phyloP scores from a whole-genome alignment of 192 early-diverging fungal species.

The Pilobolus umbonatus region DNA sequence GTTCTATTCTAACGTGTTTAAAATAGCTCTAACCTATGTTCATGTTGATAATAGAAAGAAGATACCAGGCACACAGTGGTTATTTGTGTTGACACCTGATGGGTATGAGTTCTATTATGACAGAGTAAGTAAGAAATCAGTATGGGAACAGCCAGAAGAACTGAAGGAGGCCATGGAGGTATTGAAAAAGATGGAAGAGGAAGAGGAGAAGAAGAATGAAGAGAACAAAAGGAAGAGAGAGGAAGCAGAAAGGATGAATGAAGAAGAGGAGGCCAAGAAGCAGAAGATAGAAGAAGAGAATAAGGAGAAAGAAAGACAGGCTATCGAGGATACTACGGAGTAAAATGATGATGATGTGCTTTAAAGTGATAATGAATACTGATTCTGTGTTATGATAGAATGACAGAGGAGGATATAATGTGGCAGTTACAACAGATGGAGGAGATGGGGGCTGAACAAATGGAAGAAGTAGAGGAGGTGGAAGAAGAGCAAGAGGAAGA shows the following conservation, averaged over 20 bases:
- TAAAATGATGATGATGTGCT: slow-evolving; percentile 6
- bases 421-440: slow-evolving; percentile 53
- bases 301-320: slow-evolving; percentile 20
- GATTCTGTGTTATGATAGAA: slow-evolving; percentile 38
- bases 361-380: slow-evolving; percentile 14
- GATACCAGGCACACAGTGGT: slow-evolving; percentile 68
- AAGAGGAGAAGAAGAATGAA: slow-evolving; percentile 25
- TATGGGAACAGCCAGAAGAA: slow-evolving; percentile 56
- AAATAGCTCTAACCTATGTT: background rate
- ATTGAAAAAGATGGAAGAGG: slow-evolving; percentile 32
- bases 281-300: slow-evolving; percentile 14
- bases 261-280: slow-evolving; percentile 16
- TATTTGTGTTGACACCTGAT: slow-evolving; percentile 61
- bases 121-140: slow-evolving; percentile 57
- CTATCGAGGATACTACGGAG: background rate
- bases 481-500: slow-evolving; percentile 22
- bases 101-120: slow-evolving; percentile 79
- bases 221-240: background rate
- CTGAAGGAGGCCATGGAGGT: slow-evolving; percentile 26
- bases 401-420: slow-evolving; percentile 59
- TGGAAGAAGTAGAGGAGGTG: slow-evolving; percentile 5
- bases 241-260: background rate
- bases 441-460: slow-evolving; percentile 5
- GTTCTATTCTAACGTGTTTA: background rate
- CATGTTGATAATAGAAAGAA: slow-evolving; percentile 39